Percentiles rank a stretch among this genome's conserved stretches.
Conservation (phyloP, 208 protist genomes). For the Wallacemonas sp. region DNA sequence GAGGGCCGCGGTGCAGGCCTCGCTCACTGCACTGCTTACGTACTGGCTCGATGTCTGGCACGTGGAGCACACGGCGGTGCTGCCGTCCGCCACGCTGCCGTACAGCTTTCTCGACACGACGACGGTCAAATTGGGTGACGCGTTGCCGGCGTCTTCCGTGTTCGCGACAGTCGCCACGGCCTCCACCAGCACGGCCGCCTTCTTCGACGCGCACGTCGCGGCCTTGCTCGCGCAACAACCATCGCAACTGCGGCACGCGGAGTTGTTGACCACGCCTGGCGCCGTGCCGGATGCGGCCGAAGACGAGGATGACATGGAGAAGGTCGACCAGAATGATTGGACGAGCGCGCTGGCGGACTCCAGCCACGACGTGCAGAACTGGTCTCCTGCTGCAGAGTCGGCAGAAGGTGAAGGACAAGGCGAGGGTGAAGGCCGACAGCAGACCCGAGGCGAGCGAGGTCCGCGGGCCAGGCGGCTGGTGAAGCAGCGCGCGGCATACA, state of each 20-base stretch:
- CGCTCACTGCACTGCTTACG: not conserved
- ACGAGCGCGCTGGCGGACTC: too few species aligned
- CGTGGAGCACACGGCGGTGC: not conserved
- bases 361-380: too few species aligned
- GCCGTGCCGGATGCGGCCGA: not conserved
- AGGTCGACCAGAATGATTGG: too few species aligned
- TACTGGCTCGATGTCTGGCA: conserved; percentile 13
- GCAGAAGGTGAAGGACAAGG: too few species aligned
- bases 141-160: not conserved
- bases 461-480: not conserved
- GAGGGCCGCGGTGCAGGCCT: not conserved
- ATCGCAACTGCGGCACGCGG: not conserved
- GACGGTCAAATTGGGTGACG: not conserved
- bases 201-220: not conserved
- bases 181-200: not conserved
- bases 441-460: too few species aligned
- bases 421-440: too few species aligned
- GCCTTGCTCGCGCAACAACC: not conserved
- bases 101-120: not conserved
- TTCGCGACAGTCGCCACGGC: not conserved
- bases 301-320: not conserved
- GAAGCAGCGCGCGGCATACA: not conserved
- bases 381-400: too few species aligned
- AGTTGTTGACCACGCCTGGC: not conserved
- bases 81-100: not conserved